Evolutionary conservation across 1,284 basidiomycete species (phyloP).

Genomic region (Apiotrichum akiyoshidainum): DNA sequence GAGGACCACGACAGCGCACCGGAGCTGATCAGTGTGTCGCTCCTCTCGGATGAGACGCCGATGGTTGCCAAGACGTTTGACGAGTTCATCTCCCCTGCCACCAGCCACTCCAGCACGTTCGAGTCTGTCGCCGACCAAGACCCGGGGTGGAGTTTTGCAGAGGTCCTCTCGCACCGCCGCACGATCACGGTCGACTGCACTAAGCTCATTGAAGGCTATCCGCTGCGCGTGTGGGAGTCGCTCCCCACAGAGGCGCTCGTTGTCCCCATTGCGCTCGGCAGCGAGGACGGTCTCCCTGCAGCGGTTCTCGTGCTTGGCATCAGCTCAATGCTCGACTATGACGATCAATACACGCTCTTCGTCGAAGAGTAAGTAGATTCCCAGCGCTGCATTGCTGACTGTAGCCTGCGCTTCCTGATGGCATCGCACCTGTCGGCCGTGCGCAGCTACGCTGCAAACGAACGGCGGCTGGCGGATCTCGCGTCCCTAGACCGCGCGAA

Average conservation of each 20-base stretch:
- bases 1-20: no score
- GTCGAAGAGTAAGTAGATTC: constrained; percentile 9
- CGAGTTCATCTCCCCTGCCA: no score
- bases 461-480: constrained; percentile 47
- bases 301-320: constrained; percentile 50
- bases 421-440: constrained; percentile 22
- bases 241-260: constrained; percentile 47
- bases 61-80: no score
- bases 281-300: constrained; percentile 35
- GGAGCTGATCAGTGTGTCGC: no score
- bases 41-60: no score
- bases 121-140: background rate
- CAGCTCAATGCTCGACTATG: constrained; percentile 44
- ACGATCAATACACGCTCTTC: constrained; percentile 47
- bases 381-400: no score
- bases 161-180: constrained; percentile 34
- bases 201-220: constrained; percentile 36
- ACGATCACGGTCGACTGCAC: constrained; percentile 45
- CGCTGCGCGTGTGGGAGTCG: constrained; percentile 46
- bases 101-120: no score
- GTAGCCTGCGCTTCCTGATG: constrained; percentile 23
- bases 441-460: constrained; percentile 31
- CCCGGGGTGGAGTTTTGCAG: constrained; percentile 39
- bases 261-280: constrained; percentile 47
- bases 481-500: constrained; percentile 50